Conservation (phyloP, 2,329 filamentous ascomycete genomes). For the Hortaea werneckii region DNA sequence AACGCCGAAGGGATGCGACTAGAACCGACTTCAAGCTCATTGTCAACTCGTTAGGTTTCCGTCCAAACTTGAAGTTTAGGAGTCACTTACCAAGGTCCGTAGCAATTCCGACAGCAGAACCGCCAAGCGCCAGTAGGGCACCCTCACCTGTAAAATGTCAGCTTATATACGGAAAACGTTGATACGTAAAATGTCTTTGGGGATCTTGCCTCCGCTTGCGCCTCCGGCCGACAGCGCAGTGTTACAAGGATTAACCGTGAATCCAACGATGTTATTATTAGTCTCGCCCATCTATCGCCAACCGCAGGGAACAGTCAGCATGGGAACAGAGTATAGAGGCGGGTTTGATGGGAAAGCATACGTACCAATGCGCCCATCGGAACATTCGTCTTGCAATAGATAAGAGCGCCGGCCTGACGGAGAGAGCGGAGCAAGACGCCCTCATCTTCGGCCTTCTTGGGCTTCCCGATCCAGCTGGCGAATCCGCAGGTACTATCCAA, state of each 20-base stretch:
- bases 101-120: slow-evolving; percentile 11
- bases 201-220: slow-evolving; percentile 8
- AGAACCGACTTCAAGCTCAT: slow-evolving; percentile 6
- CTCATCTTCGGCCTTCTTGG: slow-evolving; percentile 4
- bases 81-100: slow-evolving; percentile 8
- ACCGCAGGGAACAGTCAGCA: no score
- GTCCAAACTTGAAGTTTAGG: not conserved
- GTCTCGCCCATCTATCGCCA: slow-evolving; percentile 11
- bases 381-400: slow-evolving; percentile 12
- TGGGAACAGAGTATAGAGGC: not conserved
- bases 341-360: not conserved
- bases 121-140: slow-evolving; percentile 11
- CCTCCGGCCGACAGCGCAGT: slow-evolving; percentile 9
- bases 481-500: slow-evolving; percentile 10
- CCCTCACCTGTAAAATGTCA: slow-evolving; percentile 8
- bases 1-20: slow-evolving; percentile 13
- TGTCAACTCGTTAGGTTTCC: not conserved
- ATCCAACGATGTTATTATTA: slow-evolving; percentile 12
- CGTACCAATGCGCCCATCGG: slow-evolving; percentile 9
- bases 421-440: slow-evolving; percentile 7
- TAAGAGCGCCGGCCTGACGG: slow-evolving; percentile 7
- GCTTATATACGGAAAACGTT: not conserved
- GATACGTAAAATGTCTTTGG: no score
- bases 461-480: slow-evolving; percentile 6
- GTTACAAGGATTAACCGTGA: slow-evolving; percentile 11